A percentile compares a stretch with the other conserved stretches of the same genome.
These are phyloP conservation scores for Sungouiozyma ichnusensis DNA, from an alignment of 805 yeast species.

Conservation along the genomic window DNA sequence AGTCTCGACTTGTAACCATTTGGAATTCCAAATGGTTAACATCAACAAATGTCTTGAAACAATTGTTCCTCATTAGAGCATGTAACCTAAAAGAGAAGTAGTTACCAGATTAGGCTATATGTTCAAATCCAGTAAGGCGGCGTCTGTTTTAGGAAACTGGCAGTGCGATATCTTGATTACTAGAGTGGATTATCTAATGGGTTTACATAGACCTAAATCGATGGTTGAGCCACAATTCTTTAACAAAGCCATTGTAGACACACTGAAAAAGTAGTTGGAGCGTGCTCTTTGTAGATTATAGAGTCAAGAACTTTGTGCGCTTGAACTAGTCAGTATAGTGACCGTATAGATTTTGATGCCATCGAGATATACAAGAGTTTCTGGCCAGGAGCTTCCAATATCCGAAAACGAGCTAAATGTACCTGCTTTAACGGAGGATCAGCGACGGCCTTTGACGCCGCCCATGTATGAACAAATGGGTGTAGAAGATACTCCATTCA, in stretches of 20 bases:
- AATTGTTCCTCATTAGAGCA: neutral
- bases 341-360: neutral
- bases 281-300: too few species aligned
- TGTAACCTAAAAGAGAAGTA: neutral
- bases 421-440: neutral
- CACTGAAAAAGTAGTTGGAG: too few species aligned
- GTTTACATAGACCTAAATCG: too few species aligned
- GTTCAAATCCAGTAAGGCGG: neutral
- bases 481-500: neutral
- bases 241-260: too few species aligned
- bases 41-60: neutral
- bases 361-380: conserved; percentile 1
- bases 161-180: neutral
- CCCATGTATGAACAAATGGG: neutral
- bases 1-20: too few species aligned
- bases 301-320: too few species aligned
- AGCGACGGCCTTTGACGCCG: neutral
- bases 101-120: neutral
- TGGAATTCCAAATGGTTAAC: too few species aligned
- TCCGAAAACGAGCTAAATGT: neutral
- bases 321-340: neutral
- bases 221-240: too few species aligned
- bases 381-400: neutral
- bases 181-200: neutral
- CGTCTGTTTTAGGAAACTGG: too few species aligned